Evolutionary conservation across 75 land plant species (phyloP).

Genomic region (Cryptomeria japonica): DNA sequence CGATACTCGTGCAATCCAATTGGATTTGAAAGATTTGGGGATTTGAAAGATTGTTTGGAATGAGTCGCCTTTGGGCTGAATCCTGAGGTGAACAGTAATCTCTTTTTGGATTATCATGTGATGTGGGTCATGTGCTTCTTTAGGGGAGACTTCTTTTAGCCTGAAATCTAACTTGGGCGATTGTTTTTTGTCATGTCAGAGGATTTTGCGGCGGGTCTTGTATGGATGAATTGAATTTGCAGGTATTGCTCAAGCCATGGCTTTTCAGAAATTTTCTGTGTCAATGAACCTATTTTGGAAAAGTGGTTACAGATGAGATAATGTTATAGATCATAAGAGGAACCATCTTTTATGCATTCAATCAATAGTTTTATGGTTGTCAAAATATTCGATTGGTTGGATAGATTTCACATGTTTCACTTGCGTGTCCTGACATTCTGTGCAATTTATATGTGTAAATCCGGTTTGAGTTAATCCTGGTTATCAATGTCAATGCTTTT

Average conservation of each 20-base stretch:
- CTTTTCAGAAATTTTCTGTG: background rate
- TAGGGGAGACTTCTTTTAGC: background rate
- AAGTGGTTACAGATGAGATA: background rate
- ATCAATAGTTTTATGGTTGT: background rate
- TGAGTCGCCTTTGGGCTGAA: background rate
- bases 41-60: background rate
- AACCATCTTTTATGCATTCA: background rate
- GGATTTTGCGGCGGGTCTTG: background rate
- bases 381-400: background rate
- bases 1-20: background rate
- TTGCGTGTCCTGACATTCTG: background rate
- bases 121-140: background rate
- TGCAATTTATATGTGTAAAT: background rate
- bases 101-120: background rate
- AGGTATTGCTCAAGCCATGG: background rate
- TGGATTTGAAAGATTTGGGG: background rate
- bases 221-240: background rate
- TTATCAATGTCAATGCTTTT: background rate
- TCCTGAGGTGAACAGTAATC: background rate
- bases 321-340: background rate
- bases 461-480: background rate
- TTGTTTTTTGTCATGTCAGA: background rate
- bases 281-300: background rate
- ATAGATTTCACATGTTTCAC: background rate
- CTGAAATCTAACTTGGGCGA: background rate